phyloP scores from a whole-genome alignment of 371 early-diverging fungal genomes.

The Mucor lusitanicus region DNA sequence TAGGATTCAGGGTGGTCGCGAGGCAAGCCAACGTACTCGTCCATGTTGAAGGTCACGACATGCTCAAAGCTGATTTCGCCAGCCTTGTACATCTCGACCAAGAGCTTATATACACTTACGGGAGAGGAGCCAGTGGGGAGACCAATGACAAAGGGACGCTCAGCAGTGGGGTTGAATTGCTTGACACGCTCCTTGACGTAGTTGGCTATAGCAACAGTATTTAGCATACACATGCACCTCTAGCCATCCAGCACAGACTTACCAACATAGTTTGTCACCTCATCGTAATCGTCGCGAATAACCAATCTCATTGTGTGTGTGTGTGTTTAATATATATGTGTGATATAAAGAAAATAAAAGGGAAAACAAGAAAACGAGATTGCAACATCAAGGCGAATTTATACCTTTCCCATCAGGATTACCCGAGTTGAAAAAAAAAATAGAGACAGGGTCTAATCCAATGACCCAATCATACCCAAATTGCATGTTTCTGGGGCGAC shows the following conservation, averaged over 20 bases:
- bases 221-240: not conserved
- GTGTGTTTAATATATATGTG: not conserved
- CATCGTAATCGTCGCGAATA: conserved; percentile 68
- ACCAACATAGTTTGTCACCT: conserved; percentile 66
- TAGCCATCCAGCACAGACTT: conserved; percentile 13
- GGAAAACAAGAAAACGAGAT: conserved; percentile 5
- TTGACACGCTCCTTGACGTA: conserved; percentile 58
- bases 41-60: conserved; percentile 68
- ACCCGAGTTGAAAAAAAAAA: conserved; percentile 12
- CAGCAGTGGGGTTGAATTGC: conserved; percentile 74
- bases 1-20: conserved; percentile 82
- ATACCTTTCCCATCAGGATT: conserved; percentile 4
- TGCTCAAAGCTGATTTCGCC: conserved; percentile 62
- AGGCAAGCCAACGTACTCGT: conserved; percentile 63
- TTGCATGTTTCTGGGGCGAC: conserved; percentile 16
- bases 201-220: conserved; percentile 13
- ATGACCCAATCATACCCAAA: conserved; percentile 15
- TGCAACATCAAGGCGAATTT: not conserved
- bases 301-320: conserved; percentile 64
- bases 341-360: not conserved
- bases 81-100: conserved; percentile 54
- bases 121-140: conserved; percentile 85
- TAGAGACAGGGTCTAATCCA: conserved; percentile 12
- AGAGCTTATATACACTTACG: conserved; percentile 65
- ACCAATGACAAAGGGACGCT: conserved; percentile 82